Evolutionary conservation across 2,329 filamentous ascomycete genomes (phyloP), one percentile per base, ranked within the genome.

Genomic region (Arachnopeziza araneosa): DNA sequence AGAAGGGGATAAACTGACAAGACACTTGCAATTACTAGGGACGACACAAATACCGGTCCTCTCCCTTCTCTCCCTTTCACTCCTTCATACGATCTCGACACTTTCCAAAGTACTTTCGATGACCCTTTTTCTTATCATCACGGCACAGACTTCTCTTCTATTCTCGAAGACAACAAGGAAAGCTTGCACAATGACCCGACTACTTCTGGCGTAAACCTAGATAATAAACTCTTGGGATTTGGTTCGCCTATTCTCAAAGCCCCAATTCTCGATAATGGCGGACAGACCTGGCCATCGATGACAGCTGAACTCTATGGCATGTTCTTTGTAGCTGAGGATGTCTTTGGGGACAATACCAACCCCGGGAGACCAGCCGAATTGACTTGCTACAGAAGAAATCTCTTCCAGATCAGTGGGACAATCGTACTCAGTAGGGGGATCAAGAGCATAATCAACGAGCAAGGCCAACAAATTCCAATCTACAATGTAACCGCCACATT

Each of bases 331-430:
- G 90, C 90, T 52, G 90, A 93, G 72, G 89, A 91, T 68, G 89
- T 91, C 5, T 93, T 90, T 78, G 78, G 79, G 9, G 68, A 66
- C 26, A 71, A 64, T 50, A 67, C 66, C 14, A 84, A 72, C 75
- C 84, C 68, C 30, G 85, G 74, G 75, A 83, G 75, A 77, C 87
- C 88, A 0, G 81, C 88, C 55, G 93, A 98, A 76, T 77, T 98
- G 72, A 98, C 93, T 0, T 98, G 93, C 79, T 98, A 98, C 73
- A 87, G 93, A 51, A 85, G 93, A 55, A 98, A 98, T 70, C 79
- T 98, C 53, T 98, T 96, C 80, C 93, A 97, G 75, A 96, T 96
- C 66, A 93, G 91, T 0, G 93, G 93, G 44, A 90, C 89, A 56
- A 84, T 98, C 58, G 91, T 86, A 0, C 75, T 97, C 51, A 91